Evolutionary conservation across 148 eudicot genomes (phyloP).

Genomic region (Rhododendron mucronatum): DNA sequence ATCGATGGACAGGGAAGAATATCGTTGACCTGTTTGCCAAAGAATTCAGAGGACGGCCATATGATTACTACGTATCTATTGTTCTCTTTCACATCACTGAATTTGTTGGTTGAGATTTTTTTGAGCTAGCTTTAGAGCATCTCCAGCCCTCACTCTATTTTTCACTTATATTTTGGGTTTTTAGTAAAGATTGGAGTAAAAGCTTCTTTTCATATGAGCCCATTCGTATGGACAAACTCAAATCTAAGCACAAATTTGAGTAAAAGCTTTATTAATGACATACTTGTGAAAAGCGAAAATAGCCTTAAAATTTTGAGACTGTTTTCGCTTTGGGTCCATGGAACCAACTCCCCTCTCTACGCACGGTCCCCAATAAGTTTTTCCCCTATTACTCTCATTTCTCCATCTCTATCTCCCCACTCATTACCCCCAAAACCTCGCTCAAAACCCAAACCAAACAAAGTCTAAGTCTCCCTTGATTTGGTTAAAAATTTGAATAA

Average conservation of each 20-base stretch:
- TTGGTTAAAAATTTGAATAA: neutral
- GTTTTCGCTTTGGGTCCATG: no score
- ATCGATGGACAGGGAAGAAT: slow-evolving; percentile 92
- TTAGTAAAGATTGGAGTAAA: no score
- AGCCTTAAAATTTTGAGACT: neutral
- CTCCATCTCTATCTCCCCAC: no score
- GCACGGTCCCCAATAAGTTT: no score
- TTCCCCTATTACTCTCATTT: no score
- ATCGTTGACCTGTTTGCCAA: slow-evolving; percentile 82
- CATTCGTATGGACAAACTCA: neutral
- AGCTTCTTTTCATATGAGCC: no score
- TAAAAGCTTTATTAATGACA: neutral
- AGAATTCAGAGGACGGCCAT: slow-evolving; percentile 82
- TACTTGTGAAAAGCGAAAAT: neutral
- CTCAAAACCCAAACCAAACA: no score
- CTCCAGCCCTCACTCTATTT: neutral
- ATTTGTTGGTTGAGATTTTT: neutral
- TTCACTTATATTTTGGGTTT: neutral
- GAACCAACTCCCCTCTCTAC: no score
- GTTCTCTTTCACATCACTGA: neutral
- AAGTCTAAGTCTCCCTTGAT: neutral
- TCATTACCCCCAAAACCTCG: no score
- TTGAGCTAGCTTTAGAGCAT: neutral
- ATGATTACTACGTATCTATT: slow-evolving; percentile 75
- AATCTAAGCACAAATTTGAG: neutral